Conservation (phyloP, 257 asterid species). For the Solanum corneliomulleri region DNA sequence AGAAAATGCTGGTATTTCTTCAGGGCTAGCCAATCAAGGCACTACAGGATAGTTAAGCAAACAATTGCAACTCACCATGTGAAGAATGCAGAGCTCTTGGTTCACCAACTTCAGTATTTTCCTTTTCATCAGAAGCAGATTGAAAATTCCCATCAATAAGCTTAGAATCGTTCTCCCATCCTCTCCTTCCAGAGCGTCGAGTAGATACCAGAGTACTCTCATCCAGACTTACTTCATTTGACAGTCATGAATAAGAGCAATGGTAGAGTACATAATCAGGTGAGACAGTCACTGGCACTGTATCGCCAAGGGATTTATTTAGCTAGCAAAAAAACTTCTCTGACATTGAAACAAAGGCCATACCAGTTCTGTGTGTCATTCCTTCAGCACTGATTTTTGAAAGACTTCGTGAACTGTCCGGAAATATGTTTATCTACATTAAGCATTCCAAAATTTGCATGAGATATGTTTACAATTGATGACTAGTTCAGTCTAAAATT, state of each 20-base stretch:
- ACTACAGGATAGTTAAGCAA: not conserved
- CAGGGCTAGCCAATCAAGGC: not conserved
- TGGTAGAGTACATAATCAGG: not conserved
- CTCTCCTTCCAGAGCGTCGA: conserved; percentile 60
- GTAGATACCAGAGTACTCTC: conserved; percentile 38
- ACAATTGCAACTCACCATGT: conserved; percentile 24
- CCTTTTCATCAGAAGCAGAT: conserved; percentile 31
- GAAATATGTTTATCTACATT: conserved; percentile 31
- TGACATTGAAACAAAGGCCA: not conserved
- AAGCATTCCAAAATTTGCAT: conserved; percentile 21
- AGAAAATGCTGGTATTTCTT: not conserved
- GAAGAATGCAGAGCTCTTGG: conserved; percentile 20
- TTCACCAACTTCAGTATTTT: conserved; percentile 36
- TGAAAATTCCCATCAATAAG: conserved; percentile 33
- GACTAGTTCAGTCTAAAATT: not conserved
- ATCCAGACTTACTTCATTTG: conserved; percentile 38
- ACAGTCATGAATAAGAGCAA: conserved; percentile 20
- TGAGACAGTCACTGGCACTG: not conserved
- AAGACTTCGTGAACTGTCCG: conserved; percentile 17
- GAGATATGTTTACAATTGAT: not conserved
- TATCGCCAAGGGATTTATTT: not conserved
- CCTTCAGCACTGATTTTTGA: conserved; percentile 22
- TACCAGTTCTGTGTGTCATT: conserved; percentile 31
- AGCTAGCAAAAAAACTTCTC: not conserved
- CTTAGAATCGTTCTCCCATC: conserved; percentile 44